Evolutionary conservation across 1,284 basidiomycete genomes (phyloP).

Genomic region (Rhodotorula sp.): DNA sequence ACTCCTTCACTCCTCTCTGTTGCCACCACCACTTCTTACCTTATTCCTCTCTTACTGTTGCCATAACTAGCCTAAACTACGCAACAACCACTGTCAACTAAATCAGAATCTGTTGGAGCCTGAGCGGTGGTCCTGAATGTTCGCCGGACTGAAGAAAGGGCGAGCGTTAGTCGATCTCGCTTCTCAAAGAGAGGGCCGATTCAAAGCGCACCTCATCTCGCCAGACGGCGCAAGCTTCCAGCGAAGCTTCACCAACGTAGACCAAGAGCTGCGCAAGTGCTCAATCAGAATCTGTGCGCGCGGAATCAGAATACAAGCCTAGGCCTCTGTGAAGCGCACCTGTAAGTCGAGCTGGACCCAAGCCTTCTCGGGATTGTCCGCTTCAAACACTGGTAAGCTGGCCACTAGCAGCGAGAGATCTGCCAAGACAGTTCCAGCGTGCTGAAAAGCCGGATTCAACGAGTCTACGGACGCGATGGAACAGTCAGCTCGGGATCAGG

Average conservation of each 20-base stretch:
- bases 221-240: slow-evolving; percentile 15
- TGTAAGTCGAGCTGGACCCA: slow-evolving; percentile 19
- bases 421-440: not conserved
- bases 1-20: too few species aligned
- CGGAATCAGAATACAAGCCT: not conserved
- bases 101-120: not conserved
- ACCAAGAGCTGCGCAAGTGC: slow-evolving; percentile 5
- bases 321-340: not conserved
- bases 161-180: not conserved
- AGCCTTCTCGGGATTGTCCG: not conserved
- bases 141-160: too few species aligned
- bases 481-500: not conserved
- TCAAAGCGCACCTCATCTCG: slow-evolving; percentile 3
- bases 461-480: not conserved
- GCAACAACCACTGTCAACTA: too few species aligned
- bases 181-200: too few species aligned
- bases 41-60: too few species aligned
- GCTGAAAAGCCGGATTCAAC: not conserved
- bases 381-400: not conserved
- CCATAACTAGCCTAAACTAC: too few species aligned
- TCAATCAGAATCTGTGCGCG: not conserved
- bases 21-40: not conserved
- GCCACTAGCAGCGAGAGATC: slow-evolving; percentile 5
- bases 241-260: slow-evolving; percentile 3
- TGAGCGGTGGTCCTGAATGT: not conserved